Evolutionary conservation across 768 basidiomycete genomes (phyloP), one percentile per base, ranked within the genome.

Genomic region (Russula foetens): DNA sequence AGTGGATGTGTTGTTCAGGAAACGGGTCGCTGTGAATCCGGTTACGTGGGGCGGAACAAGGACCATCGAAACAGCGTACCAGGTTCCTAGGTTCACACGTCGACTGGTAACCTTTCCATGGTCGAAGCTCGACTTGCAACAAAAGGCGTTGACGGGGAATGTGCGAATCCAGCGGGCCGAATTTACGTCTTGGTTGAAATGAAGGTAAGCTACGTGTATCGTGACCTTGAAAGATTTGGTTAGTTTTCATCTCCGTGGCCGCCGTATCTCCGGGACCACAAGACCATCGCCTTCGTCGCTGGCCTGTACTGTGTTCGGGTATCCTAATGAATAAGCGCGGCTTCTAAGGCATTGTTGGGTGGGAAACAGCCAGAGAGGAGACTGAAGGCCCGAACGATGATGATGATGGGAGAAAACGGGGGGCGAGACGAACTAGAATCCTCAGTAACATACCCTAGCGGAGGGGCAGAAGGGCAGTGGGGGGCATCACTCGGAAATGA

Each of bases 231-330:
- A 38, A 4, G 2, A 23, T 39, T 59, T 56, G 60, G 47, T 31
- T 33, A 56, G 19, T 38, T 56, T 43, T 61, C 60, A 61, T 61
- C 35, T 61, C 60, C 60, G 60, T 46, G 26, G 26, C 38, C 50
- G 28, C 60, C 60, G 49, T 38, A 19, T 56, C 60, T 31, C 43
- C 60, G 49, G 29, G 49, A 19, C n/a, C 19, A 21, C 43, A 17
- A 33, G 7, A n/a, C 7, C 7, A 44, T 8, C 12, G 45, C 3
- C 3, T 38, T 50, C 33, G 15, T 52, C 33, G 11, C 7, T n/a
- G 9, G 31, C 15, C 33, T 11, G 31, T 17, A 26, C 47, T 17
- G 17, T 35, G 41, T 43, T 43, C n/a, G 41, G 53, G 24, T 44
- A 38, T 56, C 38, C 43, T 33, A n/a, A 38, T 44, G 47, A 46